A percentile compares a stretch with the other conserved stretches of the same genome.
Evolutionary conservation across 139 green algal genomes (phyloP).

Genomic region (Chlamydomonas eustigma): DNA sequence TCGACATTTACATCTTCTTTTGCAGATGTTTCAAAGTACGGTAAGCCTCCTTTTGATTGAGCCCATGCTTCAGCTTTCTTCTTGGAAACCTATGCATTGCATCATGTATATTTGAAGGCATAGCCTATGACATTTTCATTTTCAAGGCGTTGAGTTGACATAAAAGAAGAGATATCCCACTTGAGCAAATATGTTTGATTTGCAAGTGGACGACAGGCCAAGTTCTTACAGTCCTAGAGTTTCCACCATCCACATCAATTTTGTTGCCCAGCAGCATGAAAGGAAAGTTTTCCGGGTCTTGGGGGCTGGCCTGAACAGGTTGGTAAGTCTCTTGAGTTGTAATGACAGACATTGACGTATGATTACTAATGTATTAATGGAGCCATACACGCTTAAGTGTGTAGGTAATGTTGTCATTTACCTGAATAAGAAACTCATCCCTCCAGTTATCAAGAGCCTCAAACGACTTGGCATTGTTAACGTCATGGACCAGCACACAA

Average conservation of each 20-base stretch:
- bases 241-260: slow-evolving; percentile 86
- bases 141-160: no score
- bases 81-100: slow-evolving; percentile 65
- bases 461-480: slow-evolving; percentile 94
- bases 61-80: slow-evolving; percentile 96
- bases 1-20: slow-evolving; percentile 92
- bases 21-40: slow-evolving; percentile 92
- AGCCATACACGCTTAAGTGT: no score
- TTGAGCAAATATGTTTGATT: no score
- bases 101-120: no score
- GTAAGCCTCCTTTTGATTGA: slow-evolving; percentile 83
- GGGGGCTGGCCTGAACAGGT: slow-evolving; percentile 62
- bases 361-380: no score
- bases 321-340: not conserved
- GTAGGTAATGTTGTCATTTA: no score
- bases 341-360: not conserved
- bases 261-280: slow-evolving; percentile 99
- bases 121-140: no score
- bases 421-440: slow-evolving; percentile 97
- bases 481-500: slow-evolving; percentile 97
- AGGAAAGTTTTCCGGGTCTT: slow-evolving; percentile 91
- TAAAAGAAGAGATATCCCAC: no score
- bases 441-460: slow-evolving; percentile 97
- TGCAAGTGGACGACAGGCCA: no score
- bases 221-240: slow-evolving; percentile 62